Evolutionary conservation across 441 rosid species (phyloP).

Genomic region (Gossypium davidsonii): DNA sequence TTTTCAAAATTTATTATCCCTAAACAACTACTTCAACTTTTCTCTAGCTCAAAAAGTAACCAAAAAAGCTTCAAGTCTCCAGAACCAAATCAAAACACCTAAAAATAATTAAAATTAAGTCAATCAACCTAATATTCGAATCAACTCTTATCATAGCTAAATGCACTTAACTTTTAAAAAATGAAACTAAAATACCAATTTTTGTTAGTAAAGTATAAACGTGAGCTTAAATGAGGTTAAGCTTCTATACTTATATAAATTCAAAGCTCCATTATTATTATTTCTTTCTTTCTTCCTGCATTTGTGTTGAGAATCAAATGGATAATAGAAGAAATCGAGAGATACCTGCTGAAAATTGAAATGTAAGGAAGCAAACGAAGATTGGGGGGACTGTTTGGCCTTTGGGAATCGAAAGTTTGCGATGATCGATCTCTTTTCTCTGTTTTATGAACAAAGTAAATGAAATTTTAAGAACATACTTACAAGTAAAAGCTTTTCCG

Average conservation of each 20-base stretch:
- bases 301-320: neutral
- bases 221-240: neutral
- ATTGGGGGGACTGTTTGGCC: neutral
- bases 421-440: neutral
- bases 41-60: neutral
- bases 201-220: neutral
- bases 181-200: neutral
- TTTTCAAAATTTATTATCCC: neutral
- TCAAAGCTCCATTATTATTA: neutral
- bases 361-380: neutral
- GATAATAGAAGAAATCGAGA: constrained; percentile 3
- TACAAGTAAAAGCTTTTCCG: neutral
- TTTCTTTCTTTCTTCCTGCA: neutral
- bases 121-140: constrained; percentile 2
- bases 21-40: neutral
- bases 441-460: neutral
- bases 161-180: neutral
- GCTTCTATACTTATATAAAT: neutral
- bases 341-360: constrained; percentile 5
- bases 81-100: neutral
- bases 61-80: neutral
- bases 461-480: neutral
- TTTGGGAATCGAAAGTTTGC: neutral
- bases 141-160: neutral
- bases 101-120: constrained; percentile 6